Evolutionary conservation across 192 early-diverging fungal species (phyloP), one percentile per base, ranked within the genome.

Genomic region (Coemansia sp.): DNA sequence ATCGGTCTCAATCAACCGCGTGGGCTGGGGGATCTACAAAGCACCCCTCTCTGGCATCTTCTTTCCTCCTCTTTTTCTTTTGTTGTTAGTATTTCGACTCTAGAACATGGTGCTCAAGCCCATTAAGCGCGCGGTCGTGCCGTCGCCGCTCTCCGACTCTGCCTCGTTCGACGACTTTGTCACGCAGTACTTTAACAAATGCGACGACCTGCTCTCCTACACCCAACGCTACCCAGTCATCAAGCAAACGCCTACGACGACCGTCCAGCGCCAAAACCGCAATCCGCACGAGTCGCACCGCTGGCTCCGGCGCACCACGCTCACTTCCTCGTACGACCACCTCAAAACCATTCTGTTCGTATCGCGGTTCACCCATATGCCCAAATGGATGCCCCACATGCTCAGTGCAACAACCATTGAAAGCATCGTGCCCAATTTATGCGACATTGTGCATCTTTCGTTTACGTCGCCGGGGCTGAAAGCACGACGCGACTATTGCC

Each of bases 161-260:
- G 37, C 20, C 9, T 36, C 36, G 14, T 78, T 78, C 14, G 75
- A 78, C 24, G 75, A 78, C 1, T 68, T 78, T 31, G 38, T 62
- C 0, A 78, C 75, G 25, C 75, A 78, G 47, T 78, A 72, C 36
- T 61, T 78, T 4, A 71, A 78, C 75, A 78, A 78, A 63, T 78
- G 75, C 66, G 75, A 78, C 56, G 75, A 78, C 60, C 51, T 78
- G 1, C 55, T 78, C 3, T 71, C 75, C 15, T 78, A 71, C 60
- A 78, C 75, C 0, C 49, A 58, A 31, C 75, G 75, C 18, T 78
- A 72, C 56, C 75, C 75, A 1, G 36, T 58, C 3, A 60, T 68
- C 11, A 64, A 69, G 51, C 24, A 68, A 26, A 53, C 61, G 9
- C 23, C 12, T 3, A 10, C 12, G 3, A 65, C 68, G 42, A 65